These are phyloP conservation scores for Moesziomyces sp. DNA, from an alignment of 1,284 basidiomycete species.

Conservation along the genomic window DNA sequence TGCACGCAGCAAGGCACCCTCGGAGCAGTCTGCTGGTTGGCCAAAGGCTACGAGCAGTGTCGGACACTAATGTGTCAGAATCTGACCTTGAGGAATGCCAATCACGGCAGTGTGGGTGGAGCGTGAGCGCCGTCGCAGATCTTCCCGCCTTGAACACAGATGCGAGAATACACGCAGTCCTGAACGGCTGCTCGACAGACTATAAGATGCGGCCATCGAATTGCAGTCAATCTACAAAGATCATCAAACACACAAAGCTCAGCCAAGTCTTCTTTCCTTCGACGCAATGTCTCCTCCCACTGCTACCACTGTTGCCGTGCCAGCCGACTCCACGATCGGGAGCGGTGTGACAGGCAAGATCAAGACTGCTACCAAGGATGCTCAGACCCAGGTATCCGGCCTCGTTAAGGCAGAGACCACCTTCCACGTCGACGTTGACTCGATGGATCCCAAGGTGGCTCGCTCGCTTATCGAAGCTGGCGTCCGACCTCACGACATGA, in stretches of 20 bases:
- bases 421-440: conserved; percentile 48
- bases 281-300: conserved; percentile 2
- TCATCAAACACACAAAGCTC: background rate
- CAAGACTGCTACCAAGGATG: background rate
- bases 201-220: no score
- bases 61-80: no score
- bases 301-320: conserved; percentile 2
- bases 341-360: conserved; percentile 1
- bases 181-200: no score
- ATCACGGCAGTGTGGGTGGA: no score
- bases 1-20: no score
- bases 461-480: conserved; percentile 35
- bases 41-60: no score
- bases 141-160: no score
- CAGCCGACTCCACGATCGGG: background rate
- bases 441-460: conserved; percentile 40
- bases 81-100: no score
- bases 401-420: conserved; percentile 23
- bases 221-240: no score
- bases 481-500: conserved; percentile 42
- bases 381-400: conserved; percentile 1
- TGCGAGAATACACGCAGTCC: no score
- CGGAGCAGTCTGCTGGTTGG: no score
- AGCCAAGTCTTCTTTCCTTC: background rate
- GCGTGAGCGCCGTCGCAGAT: no score